Evolutionary conservation across 768 basidiomycete species (phyloP), one percentile per base, ranked within the genome.

Genomic region (Hericium rajendrae): DNA sequence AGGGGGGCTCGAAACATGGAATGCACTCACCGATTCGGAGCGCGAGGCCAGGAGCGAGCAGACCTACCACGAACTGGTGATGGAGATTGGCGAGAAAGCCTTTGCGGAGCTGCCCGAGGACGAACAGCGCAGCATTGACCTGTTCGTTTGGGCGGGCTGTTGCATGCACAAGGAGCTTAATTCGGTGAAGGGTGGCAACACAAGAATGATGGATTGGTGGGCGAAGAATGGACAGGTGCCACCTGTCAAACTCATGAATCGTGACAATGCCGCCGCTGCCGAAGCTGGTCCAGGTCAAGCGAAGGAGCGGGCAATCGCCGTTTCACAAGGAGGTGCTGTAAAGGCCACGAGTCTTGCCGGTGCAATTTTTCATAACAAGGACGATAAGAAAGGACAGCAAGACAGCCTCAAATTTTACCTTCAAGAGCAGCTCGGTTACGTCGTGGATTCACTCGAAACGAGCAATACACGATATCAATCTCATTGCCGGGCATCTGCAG

Each of bases 391-490:
- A n/a, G 53, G 53, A 8, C 53, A 54, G 24, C 53, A 54, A 22
- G 38, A 43, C n/a, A 54, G 11, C 20, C 22, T 54, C 10, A 18
- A 38, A 18, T 28, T 39, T 11, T 54, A n/a, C 16, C 24, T 54
- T 41, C 18, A 40, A 11, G 10, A 12, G 12, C 8, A 12, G 22
- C 9, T 57, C 12, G 56, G 58, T 3, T 57, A 56, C 22, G n/a
- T 39, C 8, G 16, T 48, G 3, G 41, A 50, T n/a, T 69, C 62
- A 39, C 67, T 67, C 4, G 61, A 67, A 50, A 64, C 65, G 1
- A 64, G 62, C 51, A 68, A 66, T 20, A 66, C 53, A 12, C 64
- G 64, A 0, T 69, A 60, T 51, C 61, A 61, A 41, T 60, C 56
- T 8, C 54, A 60, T 48, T 58, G 58, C 16, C 57, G 65, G 10